Conservation (phyloP, 257 asterid genomes). For the Paulownia fortunei region DNA sequence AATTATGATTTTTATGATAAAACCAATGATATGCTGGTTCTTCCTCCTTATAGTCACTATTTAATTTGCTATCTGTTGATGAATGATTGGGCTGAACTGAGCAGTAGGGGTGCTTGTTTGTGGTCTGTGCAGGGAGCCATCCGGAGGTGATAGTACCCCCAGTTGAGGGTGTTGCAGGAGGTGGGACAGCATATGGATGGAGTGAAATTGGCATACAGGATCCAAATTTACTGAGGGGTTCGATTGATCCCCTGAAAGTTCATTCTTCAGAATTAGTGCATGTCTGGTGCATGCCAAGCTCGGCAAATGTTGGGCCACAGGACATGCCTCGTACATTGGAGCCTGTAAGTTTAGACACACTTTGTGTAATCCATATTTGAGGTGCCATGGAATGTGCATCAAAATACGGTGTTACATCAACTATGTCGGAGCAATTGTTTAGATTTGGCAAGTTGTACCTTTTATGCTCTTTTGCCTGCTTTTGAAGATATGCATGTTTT, state of each 20-base stretch:
- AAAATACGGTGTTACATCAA: background rate
- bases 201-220: slow-evolving; percentile 61
- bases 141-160: slow-evolving; percentile 73
- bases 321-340: slow-evolving; percentile 88
- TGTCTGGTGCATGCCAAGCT: slow-evolving; percentile 96
- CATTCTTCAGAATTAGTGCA: slow-evolving; percentile 81
- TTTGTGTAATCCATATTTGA: background rate
- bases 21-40: background rate
- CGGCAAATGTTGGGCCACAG: slow-evolving; percentile 93
- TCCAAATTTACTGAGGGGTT: slow-evolving; percentile 60
- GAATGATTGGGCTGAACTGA: slow-evolving; percentile 7
- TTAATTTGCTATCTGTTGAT: background rate
- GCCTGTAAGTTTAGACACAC: slow-evolving; percentile 58
- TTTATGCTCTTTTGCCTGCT: background rate
- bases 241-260: slow-evolving; percentile 81
- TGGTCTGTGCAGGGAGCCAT: slow-evolving; percentile 60
- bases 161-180: slow-evolving; percentile 98
- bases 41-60: background rate
- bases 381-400: background rate
- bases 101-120: background rate
- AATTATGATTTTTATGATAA: background rate
- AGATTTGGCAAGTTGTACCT: background rate
- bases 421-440: background rate
- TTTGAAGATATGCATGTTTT: slow-evolving; percentile 26
- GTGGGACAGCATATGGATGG: slow-evolving; percentile 99